phyloP scores from a whole-genome alignment of 225 moss, liverwort and hornwort genomes.

The Physcomitrium patens region DNA sequence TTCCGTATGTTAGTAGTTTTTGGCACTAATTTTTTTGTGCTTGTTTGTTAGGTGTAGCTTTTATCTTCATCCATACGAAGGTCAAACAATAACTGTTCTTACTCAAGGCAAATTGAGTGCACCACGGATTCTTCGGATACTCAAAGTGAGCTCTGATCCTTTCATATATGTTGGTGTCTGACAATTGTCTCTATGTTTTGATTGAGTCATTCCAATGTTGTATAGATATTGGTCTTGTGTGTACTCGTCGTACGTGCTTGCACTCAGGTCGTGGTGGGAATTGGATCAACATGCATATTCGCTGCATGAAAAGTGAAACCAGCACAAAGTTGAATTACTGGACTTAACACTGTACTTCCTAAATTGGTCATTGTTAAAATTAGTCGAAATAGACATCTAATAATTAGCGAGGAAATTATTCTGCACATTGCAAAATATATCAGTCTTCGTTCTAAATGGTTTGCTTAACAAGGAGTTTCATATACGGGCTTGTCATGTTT shows the following conservation, averaged over 20 bases:
- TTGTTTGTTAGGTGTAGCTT: constrained; percentile 75
- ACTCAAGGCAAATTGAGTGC: constrained; percentile 93
- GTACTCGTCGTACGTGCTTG: too few species aligned
- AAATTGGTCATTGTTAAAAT: not conserved
- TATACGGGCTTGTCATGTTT: not conserved
- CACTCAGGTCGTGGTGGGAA: too few species aligned
- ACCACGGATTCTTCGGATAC: constrained; percentile 93
- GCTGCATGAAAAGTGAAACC: too few species aligned
- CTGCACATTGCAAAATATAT: not conserved
- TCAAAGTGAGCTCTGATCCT: constrained; percentile 60
- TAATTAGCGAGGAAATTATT: not conserved
- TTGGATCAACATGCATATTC: too few species aligned
- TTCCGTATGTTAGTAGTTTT: not conserved
- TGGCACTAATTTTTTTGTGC: not conserved
- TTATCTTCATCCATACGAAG: constrained; percentile 84
- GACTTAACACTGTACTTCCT: too few species aligned
- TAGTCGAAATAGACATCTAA: not conserved
- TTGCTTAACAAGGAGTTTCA: not conserved
- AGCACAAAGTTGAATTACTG: too few species aligned
- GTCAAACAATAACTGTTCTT: constrained; percentile 74
- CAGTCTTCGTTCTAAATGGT: not conserved
- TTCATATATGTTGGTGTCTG: constrained; percentile 2
- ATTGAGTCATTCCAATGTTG: not conserved
- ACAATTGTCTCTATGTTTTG: not conserved
- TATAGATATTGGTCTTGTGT: not conserved